phyloP scores from a whole-genome alignment of 1,139 yeast species.

The Hansenula anomala region DNA sequence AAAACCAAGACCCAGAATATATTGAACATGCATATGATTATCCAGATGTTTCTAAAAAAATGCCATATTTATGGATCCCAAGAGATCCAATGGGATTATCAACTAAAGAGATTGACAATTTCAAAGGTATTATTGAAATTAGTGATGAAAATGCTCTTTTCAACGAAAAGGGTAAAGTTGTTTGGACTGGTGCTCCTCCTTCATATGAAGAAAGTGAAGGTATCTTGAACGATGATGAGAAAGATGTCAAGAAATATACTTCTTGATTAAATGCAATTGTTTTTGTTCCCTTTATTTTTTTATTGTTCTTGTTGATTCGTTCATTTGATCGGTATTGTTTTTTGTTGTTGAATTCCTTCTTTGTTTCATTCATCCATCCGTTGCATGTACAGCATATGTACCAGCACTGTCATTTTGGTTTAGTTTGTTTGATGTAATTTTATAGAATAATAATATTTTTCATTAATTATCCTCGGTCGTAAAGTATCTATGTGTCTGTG shows the following conservation, averaged over 20 bases:
- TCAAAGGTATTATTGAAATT: slow-evolving; percentile 44
- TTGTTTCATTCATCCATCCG: too few species aligned
- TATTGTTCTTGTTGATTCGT: too few species aligned
- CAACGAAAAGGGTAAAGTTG: slow-evolving; percentile 51
- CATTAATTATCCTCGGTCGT: too few species aligned
- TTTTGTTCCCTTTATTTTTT: too few species aligned
- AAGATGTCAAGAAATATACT: not conserved
- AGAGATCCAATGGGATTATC: slow-evolving; percentile 82
- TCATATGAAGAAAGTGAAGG: slow-evolving; percentile 24
- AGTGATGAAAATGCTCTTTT: slow-evolving; percentile 66
- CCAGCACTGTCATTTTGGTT: too few species aligned
- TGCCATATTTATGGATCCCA: slow-evolving; percentile 86
- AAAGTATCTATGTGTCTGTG: too few species aligned
- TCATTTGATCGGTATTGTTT: too few species aligned
- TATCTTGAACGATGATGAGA: not conserved
- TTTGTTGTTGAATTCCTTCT: too few species aligned
- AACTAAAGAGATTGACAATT: slow-evolving; percentile 46
- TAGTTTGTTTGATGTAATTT: too few species aligned
- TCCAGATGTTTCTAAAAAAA: slow-evolving; percentile 63
- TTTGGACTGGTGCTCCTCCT: slow-evolving; percentile 63
- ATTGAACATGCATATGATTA: slow-evolving; percentile 57
- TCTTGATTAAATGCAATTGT: too few species aligned
- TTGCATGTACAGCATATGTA: too few species aligned
- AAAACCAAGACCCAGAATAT: slow-evolving; percentile 28
- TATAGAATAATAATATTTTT: too few species aligned